Percentiles rank a stretch among this genome's conserved stretches.
Evolutionary conservation across 331 rosid genomes (phyloP).

Genomic region (Phaseolus coccineus): DNA sequence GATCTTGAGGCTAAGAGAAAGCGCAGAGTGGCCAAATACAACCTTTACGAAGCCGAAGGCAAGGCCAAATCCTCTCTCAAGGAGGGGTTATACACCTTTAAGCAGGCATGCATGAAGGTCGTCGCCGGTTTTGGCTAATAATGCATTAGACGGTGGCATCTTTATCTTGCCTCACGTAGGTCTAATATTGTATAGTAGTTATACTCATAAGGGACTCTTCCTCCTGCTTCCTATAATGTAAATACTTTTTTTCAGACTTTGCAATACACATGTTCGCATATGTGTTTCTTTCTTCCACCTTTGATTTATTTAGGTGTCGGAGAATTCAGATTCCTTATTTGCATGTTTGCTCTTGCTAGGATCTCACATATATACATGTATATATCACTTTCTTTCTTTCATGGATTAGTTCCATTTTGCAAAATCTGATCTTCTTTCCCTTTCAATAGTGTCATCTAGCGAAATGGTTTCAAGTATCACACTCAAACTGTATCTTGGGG

Average conservation of each 20-base stretch:
- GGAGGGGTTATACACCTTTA: constrained; percentile 57
- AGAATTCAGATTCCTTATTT: no score
- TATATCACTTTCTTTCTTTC: background rate
- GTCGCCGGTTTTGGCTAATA: background rate
- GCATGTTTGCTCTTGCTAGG: no score
- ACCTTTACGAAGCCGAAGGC: constrained; percentile 59
- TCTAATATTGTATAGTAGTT: background rate
- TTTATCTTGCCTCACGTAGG: background rate
- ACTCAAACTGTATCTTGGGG: background rate
- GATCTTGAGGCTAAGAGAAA: constrained; percentile 58
- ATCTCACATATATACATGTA: no score
- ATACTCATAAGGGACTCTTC: no score
- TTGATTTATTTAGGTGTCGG: background rate
- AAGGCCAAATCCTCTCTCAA: constrained; percentile 56
- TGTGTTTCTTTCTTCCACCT: no score
- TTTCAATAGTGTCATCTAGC: background rate
- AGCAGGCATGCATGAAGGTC: constrained; percentile 52
- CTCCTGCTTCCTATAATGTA: no score
- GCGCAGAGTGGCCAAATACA: constrained; percentile 60
- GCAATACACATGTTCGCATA: no score
- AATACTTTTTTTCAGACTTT: no score
- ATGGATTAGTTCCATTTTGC: background rate
- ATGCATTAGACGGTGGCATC: background rate
- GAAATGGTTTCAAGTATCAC: no score
- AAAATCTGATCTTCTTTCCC: background rate